Evolutionary conservation across 345 rosid species (phyloP), one percentile per base, ranked within the genome.

Genomic region (Hibiscus trionum): DNA sequence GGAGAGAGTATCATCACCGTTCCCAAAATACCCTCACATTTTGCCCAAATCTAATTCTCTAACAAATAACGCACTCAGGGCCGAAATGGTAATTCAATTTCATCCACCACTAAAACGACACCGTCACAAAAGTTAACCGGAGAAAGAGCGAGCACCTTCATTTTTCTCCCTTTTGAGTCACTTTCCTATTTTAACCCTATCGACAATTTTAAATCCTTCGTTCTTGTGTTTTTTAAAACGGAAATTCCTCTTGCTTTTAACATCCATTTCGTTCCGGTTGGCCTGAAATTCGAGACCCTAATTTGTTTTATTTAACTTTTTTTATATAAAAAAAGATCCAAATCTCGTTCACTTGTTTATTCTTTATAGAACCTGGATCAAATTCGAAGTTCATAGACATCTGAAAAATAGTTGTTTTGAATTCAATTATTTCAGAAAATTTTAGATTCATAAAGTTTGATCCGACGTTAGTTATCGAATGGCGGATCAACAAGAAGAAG

Each of bases 401-500:
- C 61, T 33, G 61, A 69, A n/a, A 61, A 27, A 27, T 24, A 26
- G 26, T 7, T 16, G 71, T 42, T 52, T 46, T 52, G 24, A 26
- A 73, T 73, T 55, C 63, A 70, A 35, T 14, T 37, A 21, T 72
- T 50, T 69, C 24, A 31, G 47, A 66, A 55, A 52, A 19, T 56
- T 73, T 75, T 73, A 33, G 75, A 65, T 74, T 52, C n/a, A 47
- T 76, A 16, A 72, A 73, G 44, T 73, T 70, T 29, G 70, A 65
- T 53, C 63, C 60, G 17, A 42, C 12, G 65, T 39, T 47, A 44
- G 15, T 73, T 9, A 35, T 60, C 76, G 59, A 16, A 94, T 95
- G 99, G 93, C 93, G 83, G 97, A 92, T 88, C 97, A 79, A 37
- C 82, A 95, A 80, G 97, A 92, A 27, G 97, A 90, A 39, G 93